Evolutionary conservation across 2,329 filamentous ascomycete species (phyloP).

Genomic region (Raffaelea ambrosiae): DNA sequence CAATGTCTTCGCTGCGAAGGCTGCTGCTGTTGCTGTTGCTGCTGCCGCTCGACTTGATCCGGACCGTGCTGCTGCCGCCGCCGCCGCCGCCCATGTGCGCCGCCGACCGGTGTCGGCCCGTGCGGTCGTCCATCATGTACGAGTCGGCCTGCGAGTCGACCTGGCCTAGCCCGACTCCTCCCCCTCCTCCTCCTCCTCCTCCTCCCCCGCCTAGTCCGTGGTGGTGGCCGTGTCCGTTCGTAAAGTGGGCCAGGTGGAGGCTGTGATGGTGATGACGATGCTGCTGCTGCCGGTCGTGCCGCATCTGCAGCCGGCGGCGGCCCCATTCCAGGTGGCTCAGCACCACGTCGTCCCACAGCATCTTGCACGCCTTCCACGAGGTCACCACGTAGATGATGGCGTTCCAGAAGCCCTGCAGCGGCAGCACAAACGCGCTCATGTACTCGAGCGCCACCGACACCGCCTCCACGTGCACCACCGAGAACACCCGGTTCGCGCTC

Average conservation of each 20-base stretch:
- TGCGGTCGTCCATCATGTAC: too few species aligned
- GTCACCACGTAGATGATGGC: slow-evolving; percentile 66
- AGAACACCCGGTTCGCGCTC: slow-evolving; percentile 68
- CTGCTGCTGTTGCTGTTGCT: slow-evolving; percentile 1
- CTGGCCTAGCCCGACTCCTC: too few species aligned
- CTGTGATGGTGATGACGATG: slow-evolving; percentile 12
- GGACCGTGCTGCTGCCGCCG: too few species aligned
- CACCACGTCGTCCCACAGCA: slow-evolving; percentile 30
- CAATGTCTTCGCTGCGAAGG: slow-evolving; percentile 10
- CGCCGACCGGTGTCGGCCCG: not conserved
- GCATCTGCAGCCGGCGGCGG: slow-evolving; percentile 12
- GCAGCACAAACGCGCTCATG: slow-evolving; percentile 65
- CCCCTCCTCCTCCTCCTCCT: too few species aligned
- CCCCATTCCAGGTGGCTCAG: slow-evolving; percentile 1
- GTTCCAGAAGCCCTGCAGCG: slow-evolving; percentile 81
- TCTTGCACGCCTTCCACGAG: slow-evolving; percentile 55
- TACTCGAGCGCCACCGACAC: slow-evolving; percentile 55
- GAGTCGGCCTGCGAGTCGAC: too few species aligned
- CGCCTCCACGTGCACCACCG: slow-evolving; percentile 47
- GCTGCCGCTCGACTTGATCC: not conserved
- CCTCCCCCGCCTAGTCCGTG: too few species aligned
- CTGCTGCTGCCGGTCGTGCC: not conserved
- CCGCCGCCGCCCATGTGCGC: not conserved
- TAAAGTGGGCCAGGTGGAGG: not conserved
- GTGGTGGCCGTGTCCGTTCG: too few species aligned